These are phyloP conservation scores for Exophiala sp. DNA, from an alignment of 2,329 filamentous ascomycete genomes.

Conservation along the genomic window DNA sequence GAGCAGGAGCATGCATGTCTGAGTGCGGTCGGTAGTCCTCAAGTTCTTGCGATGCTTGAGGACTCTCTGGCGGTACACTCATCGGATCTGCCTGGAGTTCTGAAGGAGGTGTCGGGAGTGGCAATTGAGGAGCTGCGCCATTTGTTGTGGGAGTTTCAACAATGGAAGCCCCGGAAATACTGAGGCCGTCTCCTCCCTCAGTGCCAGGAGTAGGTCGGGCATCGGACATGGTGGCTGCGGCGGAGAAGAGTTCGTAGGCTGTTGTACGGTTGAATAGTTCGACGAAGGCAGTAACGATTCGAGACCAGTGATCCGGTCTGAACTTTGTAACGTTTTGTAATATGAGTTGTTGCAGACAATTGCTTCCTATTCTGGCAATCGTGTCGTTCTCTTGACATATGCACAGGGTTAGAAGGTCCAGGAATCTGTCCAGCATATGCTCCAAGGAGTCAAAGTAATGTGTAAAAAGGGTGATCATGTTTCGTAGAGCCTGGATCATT, in stretches of 20 bases:
- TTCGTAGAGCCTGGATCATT: conserved; percentile 96
- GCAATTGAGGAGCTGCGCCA: conserved; percentile 8
- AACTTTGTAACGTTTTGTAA: conserved; percentile 96
- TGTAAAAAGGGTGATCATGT: conserved; percentile 98
- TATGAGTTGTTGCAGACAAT: conserved; percentile 94
- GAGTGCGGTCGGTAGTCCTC: conserved; percentile 84
- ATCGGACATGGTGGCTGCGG: conserved; percentile 55
- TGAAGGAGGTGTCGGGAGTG: conserved; percentile 11
- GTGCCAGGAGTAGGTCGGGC: conserved; percentile 21
- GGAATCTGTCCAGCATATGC: conserved; percentile 97
- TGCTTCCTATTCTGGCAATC: conserved; percentile 94
- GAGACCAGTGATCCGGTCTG: conserved; percentile 78
- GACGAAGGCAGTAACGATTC: conserved; percentile 93
- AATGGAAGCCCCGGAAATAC: conserved; percentile 28
- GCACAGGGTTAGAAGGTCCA: conserved; percentile 89
- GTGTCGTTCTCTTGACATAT: conserved; percentile 99
- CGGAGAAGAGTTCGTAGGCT: conserved; percentile 90
- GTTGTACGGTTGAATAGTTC: conserved; percentile 94
- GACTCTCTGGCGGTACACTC: conserved; percentile 27
- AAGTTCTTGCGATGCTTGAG: conserved; percentile 45
- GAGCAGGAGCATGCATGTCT: conserved; percentile 77
- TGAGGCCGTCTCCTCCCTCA: conserved; percentile 25
- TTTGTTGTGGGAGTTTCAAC: conserved; percentile 34
- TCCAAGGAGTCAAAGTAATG: conserved; percentile 96
- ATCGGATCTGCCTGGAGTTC: conserved; percentile 23